phyloP scores from a whole-genome alignment of 805 yeast genomes.

The Metschnikowia lunata region DNA sequence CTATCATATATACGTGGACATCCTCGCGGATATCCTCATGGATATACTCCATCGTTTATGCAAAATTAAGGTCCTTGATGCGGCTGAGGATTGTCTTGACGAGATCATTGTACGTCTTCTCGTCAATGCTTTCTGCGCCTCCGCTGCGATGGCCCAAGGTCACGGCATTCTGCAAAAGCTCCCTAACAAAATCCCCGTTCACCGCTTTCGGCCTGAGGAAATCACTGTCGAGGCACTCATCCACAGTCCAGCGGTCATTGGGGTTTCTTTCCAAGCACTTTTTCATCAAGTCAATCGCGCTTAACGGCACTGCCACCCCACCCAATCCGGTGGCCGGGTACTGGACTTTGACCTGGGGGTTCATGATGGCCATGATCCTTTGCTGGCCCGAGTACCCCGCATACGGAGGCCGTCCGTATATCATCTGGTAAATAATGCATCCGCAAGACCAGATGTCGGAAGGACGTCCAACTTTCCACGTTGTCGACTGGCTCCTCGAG shows the following conservation, averaged over 20 bases:
- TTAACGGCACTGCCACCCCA: slow-evolving; percentile 58
- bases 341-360: slow-evolving; percentile 67
- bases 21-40: too few relatives aligned
- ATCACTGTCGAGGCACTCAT: slow-evolving; percentile 54
- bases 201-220: slow-evolving; percentile 76
- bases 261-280: slow-evolving; percentile 74
- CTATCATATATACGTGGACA: too few relatives aligned
- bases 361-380: slow-evolving; percentile 78
- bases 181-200: slow-evolving; percentile 59
- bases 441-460: slow-evolving; percentile 99
- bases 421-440: slow-evolving; percentile 91
- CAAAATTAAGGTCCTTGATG: slow-evolving; percentile 36
- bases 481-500: slow-evolving; percentile 18
- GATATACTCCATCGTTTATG: slow-evolving; percentile 16
- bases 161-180: slow-evolving; percentile 72
- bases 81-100: slow-evolving; percentile 54
- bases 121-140: slow-evolving; percentile 35
- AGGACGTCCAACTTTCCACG: slow-evolving; percentile 86
- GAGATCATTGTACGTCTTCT: slow-evolving; percentile 38
- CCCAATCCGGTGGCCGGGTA: slow-evolving; percentile 64
- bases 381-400: slow-evolving; percentile 73
- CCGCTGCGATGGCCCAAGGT: slow-evolving; percentile 54
- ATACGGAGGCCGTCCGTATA: slow-evolving; percentile 90
- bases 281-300: slow-evolving; percentile 66
- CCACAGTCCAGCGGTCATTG: slow-evolving; percentile 56